Evolutionary conservation across 2,329 filamentous ascomycete genomes (phyloP), one percentile per base, ranked within the genome.

Genomic region (Monilinia vaccinii-corymbosi): DNA sequence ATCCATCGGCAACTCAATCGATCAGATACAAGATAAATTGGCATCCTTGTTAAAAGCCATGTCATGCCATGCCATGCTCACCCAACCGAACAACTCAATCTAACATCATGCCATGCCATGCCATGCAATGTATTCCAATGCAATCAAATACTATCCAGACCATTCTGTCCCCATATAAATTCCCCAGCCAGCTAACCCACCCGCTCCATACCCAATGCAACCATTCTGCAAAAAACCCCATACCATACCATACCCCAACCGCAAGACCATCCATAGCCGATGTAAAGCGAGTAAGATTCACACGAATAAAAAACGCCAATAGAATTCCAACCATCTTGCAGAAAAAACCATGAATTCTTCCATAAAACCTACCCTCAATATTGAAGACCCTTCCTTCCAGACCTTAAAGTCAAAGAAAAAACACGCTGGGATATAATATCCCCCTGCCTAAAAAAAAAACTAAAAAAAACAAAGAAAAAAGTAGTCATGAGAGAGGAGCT

Each of bases 401-500:
- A 58, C 56, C 51, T 58, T 51, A 51, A 58, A 58, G 56, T 51
- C 50, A 56, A 56, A 45, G 31, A 55, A 48, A 34, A 32, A 21
- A 36, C 40, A 56, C 16, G 44, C 46, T 34, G 44, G 36, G 48
- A 47, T 48, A 18, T 46, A 32, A 40, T 40, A 51, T 46, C 32
- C 57, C 38, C 31, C 28, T 28, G 36, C 23, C 51, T 60, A 51
- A 31, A 42, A 40, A 42, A 59, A 47, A 46, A 61, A 21, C n/a
- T n/a, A n/a, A n/a, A 60, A 44, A 42, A 58, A 50, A 42, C 36
- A 58, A 51, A 34, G 42, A 18, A 46, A 45, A 50, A 58, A 25
- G 25, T 32, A 31, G 47, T 60, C 60, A 58, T 52, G 61, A 61
- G 65, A 67, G 66, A 68, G 66, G 68, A 70, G 68, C 68, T 69